Percentiles rank a stretch among this genome's conserved stretches.
Evolutionary conservation across 768 basidiomycete species (phyloP).

Genomic region (Boletus subparvulus): DNA sequence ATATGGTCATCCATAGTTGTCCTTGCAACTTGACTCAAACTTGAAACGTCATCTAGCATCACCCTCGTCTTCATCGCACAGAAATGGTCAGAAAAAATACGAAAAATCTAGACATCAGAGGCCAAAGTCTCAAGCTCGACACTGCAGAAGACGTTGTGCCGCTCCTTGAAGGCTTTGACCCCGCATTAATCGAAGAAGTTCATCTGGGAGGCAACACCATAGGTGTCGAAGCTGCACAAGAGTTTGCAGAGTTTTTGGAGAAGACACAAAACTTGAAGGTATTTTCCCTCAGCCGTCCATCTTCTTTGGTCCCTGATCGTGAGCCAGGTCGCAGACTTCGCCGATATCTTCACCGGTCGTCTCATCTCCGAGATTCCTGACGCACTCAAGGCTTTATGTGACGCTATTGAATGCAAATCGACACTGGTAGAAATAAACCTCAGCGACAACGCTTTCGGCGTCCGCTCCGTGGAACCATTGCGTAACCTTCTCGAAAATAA

Average conservation of each 20-base stretch:
- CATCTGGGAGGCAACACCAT: slow-evolving; percentile 93
- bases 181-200: slow-evolving; percentile 75
- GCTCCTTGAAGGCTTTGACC: slow-evolving; percentile 63
- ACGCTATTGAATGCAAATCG: slow-evolving; percentile 77
- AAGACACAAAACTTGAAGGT: slow-evolving; percentile 73
- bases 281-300: neutral
- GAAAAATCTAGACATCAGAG: slow-evolving; percentile 31
- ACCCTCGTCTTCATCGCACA: neutral
- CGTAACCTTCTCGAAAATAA: slow-evolving; percentile 86
- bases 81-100: slow-evolving; percentile 19
- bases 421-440: slow-evolving; percentile 87
- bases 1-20: slow-evolving; percentile 19
- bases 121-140: slow-evolving; percentile 66
- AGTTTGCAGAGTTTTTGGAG: slow-evolving; percentile 76
- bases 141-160: slow-evolving; percentile 73
- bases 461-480: slow-evolving; percentile 91
- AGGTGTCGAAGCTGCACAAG: slow-evolving; percentile 85
- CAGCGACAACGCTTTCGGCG: slow-evolving; percentile 95
- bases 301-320: slow-evolving; percentile 2
- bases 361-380: slow-evolving; percentile 93
- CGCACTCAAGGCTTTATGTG: slow-evolving; percentile 85
- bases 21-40: neutral
- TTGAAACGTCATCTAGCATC: neutral
- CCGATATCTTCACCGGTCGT: slow-evolving; percentile 97
- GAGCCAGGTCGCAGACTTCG: slow-evolving; percentile 87